phyloP scores from a whole-genome alignment of 176 grass and related monocot species.

The Rhynchospora pubera region DNA sequence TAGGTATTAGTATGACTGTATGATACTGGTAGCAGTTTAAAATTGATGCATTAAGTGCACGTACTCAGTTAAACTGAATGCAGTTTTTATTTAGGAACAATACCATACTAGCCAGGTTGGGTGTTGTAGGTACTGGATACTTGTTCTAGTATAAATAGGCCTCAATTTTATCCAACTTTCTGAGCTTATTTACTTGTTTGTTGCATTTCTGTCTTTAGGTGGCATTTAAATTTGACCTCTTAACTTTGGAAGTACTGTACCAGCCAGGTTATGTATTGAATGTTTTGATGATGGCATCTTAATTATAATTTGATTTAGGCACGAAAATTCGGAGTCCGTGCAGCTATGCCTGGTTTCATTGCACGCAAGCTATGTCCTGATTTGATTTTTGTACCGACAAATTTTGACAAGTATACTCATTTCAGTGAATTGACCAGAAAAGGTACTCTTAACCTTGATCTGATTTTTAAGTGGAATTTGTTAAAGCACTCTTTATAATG shows the following conservation, averaged over 20 bases:
- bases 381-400: constrained; percentile 85
- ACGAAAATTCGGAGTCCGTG: constrained; percentile 83
- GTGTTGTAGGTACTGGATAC: not conserved
- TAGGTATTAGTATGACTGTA: not conserved
- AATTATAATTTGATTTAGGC: constrained; percentile 43
- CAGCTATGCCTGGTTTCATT: constrained; percentile 99
- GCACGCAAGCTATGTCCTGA: constrained; percentile 77
- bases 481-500: not conserved
- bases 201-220: no score
- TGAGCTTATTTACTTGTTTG: not conserved
- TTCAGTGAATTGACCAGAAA: constrained; percentile 87
- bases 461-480: not conserved
- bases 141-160: not conserved
- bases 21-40: no score
- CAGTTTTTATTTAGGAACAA: not conserved
- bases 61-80: not conserved
- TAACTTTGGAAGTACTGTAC: not conserved
- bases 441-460: constrained; percentile 44
- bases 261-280: not conserved
- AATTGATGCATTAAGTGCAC: no score
- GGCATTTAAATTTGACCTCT: not conserved
- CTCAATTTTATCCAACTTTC: not conserved
- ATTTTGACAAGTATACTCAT: constrained; percentile 83
- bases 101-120: not conserved
- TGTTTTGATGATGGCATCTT: not conserved